Base-by-base conservation (phyloP, 202 grass and related monocot species). In the Digitaria exilis region DNA sequence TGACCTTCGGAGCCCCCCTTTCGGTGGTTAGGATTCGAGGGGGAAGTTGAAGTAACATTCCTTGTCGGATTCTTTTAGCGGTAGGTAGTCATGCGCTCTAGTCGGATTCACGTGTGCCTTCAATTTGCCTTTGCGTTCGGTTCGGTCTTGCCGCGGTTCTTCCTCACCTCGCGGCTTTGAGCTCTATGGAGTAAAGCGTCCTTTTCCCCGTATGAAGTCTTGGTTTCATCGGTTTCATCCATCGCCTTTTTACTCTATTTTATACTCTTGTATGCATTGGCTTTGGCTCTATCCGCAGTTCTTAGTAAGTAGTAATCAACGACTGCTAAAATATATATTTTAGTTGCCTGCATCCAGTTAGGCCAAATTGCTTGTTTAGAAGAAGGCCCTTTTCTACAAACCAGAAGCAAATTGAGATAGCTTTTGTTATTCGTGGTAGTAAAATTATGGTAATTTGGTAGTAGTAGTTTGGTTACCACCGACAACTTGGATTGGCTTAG, bases 41-140 rank as follows among this genome's bases (percentile, higher is more conserved):
- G 60, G 55, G 17, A 50, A 50, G 61, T 84, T 17, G 34, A 71
- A 61, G 61, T 76, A 64, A 79, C 80, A 84, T 87, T 84, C 70
- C 57, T 39, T 80, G 44, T 39, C 30, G 61, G 55, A 76, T 71
- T 87, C 26, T 84, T 6, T 84, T 76, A 3, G 48, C 57, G 88
- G 73, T 89, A 60, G 88, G 83, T 89, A 89, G 83, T 78, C 79
- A 73, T 86, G 88, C 60, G 65, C 83, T 86, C 17, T 73, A 86
- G 78, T 89, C 45, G 73, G 73, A 65, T 78, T 73, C 78, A 89
- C 83, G 71, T 65, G 83, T 78, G 35, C n/a, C 54, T 64, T 17
- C 32, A 57, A 77, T 77, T 75, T 57, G 26, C 25, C 68, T 62
- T n/a, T 71, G 11, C 31, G 14, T 70, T 78, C 15, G 46, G 14